These are phyloP conservation scores for Alternaria tenuissima DNA, from an alignment of 2,329 filamentous ascomycete species.

Conservation along the genomic window DNA sequence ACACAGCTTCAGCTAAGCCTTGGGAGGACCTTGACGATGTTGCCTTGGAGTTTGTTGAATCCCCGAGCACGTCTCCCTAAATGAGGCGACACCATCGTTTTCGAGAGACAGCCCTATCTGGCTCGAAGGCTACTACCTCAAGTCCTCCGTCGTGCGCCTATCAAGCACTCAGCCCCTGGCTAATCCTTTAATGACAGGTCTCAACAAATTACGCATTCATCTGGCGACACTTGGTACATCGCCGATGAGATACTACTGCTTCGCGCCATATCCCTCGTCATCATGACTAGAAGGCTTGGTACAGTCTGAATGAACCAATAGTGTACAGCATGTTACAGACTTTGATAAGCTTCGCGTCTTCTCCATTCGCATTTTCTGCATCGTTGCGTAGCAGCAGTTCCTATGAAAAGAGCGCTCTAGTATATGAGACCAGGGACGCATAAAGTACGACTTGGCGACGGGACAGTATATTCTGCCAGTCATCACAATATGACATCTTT, in stretches of 20 bases:
- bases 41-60: neutral
- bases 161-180: neutral
- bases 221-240: neutral
- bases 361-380: neutral
- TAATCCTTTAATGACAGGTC: neutral
- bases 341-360: neutral
- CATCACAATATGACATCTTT: neutral
- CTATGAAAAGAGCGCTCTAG: no score
- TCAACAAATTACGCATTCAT: neutral
- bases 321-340: neutral
- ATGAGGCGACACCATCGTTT: neutral
- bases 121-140: neutral
- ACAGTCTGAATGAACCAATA: neutral
- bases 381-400: neutral
- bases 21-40: neutral
- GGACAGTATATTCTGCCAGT: neutral
- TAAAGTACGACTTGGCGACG: no score
- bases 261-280: neutral
- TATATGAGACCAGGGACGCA: neutral
- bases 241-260: neutral
- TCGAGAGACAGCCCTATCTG: neutral
- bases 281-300: neutral
- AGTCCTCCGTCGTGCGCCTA: neutral
- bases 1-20: neutral
- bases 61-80: neutral